Evolutionary conservation across 2,329 filamentous ascomycete species (phyloP).

Genomic region (Myotisia sp.): DNA sequence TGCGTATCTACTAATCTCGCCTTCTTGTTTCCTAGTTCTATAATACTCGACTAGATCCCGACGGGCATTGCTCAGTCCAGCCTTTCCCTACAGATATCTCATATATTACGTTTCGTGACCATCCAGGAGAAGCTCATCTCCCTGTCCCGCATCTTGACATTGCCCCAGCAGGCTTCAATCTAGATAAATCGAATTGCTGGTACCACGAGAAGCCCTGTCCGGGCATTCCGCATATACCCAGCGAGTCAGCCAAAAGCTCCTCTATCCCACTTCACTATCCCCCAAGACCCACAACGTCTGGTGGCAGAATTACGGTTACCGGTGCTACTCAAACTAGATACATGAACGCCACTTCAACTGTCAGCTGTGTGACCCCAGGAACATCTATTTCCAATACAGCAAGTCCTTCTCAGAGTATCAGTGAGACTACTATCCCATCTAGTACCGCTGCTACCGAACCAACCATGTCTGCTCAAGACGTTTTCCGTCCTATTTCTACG

Average conservation of each 20-base stretch:
- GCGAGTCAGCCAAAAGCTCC: neutral
- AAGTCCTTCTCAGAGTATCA: neutral
- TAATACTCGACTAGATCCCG: conserved; percentile 6
- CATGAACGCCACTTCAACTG: neutral
- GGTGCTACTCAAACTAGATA: conserved; percentile 1
- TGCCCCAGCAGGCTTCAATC: neutral
- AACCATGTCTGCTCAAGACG: conserved; percentile 26
- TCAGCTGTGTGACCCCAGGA: neutral
- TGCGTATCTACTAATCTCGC: no score
- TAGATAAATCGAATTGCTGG: conserved; percentile 3
- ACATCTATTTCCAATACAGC: no score
- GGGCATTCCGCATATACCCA: conserved; percentile 6
- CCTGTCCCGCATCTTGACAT: conserved; percentile 6
- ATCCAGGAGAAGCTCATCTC: conserved; percentile 4
- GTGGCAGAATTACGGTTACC: neutral
- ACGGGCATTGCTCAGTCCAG: conserved; percentile 9
- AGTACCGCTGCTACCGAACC: neutral
- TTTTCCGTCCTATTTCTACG: conserved; percentile 29
- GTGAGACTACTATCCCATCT: neutral
- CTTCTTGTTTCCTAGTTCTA: no score
- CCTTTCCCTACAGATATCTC: conserved; percentile 17
- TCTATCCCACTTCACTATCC: neutral
- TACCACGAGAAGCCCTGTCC: conserved; percentile 3
- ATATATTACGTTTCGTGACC: conserved; percentile 3
- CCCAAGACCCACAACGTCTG: conserved; percentile 1